Evolutionary conservation across 257 asterid genomes (phyloP).

Genomic region (Penstemon eatonii): DNA sequence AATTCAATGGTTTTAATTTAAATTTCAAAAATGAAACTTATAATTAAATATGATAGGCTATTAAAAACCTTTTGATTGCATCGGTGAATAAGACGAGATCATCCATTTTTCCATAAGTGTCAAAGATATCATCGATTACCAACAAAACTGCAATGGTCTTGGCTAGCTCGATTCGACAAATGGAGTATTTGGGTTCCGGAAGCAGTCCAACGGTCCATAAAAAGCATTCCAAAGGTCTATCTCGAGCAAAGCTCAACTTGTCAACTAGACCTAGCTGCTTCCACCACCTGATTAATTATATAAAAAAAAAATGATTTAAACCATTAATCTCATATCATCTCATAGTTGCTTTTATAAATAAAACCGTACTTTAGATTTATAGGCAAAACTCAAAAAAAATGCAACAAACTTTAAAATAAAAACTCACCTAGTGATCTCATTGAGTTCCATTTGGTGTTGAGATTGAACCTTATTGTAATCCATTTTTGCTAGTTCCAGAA

Average conservation of each 20-base stretch:
- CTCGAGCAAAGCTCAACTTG: constrained; percentile 59
- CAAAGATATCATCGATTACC: constrained; percentile 66
- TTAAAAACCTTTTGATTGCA: constrained; percentile 57
- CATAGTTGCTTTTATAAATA: too few relatives aligned
- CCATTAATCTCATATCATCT: background rate
- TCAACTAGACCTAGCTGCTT: constrained; percentile 59
- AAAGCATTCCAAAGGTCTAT: constrained; percentile 65
- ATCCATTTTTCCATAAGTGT: constrained; percentile 57
- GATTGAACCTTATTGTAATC: constrained; percentile 57
- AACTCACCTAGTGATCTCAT: constrained; percentile 52
- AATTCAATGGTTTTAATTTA: background rate
- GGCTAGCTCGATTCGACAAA: constrained; percentile 62
- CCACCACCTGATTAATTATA: constrained; percentile 59
- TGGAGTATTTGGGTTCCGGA: constrained; percentile 60
- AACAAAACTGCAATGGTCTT: constrained; percentile 55
- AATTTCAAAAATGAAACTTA: background rate
- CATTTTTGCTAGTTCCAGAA: constrained; percentile 52
- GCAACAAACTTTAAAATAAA: background rate
- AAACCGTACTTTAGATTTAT: too few relatives aligned
- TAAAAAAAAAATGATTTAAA: background rate
- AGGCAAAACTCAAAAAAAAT: too few relatives aligned
- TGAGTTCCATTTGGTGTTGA: constrained; percentile 54
- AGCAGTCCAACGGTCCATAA: constrained; percentile 68
- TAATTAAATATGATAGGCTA: background rate
- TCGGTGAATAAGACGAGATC: constrained; percentile 61